Percentiles rank a stretch among this genome's conserved stretches.
Conservation (phyloP, 768 basidiomycete species). For the Tephrocybe sp. region DNA sequence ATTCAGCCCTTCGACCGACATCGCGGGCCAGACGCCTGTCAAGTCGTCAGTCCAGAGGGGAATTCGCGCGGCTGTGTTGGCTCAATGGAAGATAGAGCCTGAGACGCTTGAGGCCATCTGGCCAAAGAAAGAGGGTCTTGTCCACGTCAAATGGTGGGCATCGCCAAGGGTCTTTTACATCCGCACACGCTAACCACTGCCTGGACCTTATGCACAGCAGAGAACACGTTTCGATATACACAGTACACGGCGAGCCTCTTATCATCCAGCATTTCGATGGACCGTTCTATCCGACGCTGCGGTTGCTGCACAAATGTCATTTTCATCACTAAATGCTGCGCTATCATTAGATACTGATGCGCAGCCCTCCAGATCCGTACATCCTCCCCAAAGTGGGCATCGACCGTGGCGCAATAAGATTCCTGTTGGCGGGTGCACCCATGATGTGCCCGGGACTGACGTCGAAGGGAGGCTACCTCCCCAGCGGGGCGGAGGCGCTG, state of each 20-base stretch:
- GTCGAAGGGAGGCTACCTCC: constrained; percentile 86
- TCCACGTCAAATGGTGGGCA: constrained; percentile 91
- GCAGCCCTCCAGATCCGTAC: constrained; percentile 70
- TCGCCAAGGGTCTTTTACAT: constrained; percentile 11
- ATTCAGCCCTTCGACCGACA: constrained; percentile 75
- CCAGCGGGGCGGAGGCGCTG: constrained; percentile 66
- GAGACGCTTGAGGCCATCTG: constrained; percentile 89
- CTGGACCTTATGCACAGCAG: constrained; percentile 53
- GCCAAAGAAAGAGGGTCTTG: constrained; percentile 97
- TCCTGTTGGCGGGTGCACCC: constrained; percentile 88
- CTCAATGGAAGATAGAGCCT: constrained; percentile 80
- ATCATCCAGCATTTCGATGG: constrained; percentile 98
- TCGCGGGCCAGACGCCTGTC: constrained; percentile 86
- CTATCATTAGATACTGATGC: not conserved
- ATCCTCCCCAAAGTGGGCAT: constrained; percentile 86
- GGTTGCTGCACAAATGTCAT: constrained; percentile 90
- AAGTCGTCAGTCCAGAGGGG: constrained; percentile 92
- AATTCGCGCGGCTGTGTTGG: constrained; percentile 76
- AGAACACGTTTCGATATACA: constrained; percentile 94
- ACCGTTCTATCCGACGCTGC: constrained; percentile 85
- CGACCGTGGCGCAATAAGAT: constrained; percentile 97
- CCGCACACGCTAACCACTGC: constrained; percentile 20
- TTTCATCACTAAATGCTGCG: constrained; percentile 11
- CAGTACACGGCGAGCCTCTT: constrained; percentile 81
- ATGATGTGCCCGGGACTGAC: constrained; percentile 99